phyloP scores from a whole-genome alignment of 192 early-diverging fungal genomes.

The Paraglomus brasilianum region DNA sequence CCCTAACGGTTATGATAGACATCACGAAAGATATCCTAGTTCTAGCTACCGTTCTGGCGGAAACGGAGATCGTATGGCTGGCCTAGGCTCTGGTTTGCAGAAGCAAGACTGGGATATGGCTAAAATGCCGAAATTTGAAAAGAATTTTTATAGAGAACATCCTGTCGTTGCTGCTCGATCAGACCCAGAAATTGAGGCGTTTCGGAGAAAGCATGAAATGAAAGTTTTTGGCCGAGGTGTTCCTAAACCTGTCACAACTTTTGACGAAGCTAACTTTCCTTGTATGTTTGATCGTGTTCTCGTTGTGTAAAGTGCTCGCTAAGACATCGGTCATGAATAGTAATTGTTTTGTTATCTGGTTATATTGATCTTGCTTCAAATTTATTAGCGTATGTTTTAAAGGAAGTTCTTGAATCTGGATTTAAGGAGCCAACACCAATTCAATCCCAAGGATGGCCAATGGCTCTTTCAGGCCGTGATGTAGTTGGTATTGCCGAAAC shows the following conservation, averaged over 20 bases:
- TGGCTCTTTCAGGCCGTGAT: conserved; percentile 94
- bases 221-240: conserved; percentile 79
- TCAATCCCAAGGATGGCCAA: conserved; percentile 98
- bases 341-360: not conserved
- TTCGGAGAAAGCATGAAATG: conserved; percentile 78
- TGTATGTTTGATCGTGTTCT: conserved; percentile 33
- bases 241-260: conserved; percentile 86
- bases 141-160: conserved; percentile 96
- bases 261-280: conserved; percentile 92
- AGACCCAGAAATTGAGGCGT: conserved; percentile 72
- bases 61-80: conserved; percentile 49
- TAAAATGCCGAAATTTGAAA: conserved; percentile 81
- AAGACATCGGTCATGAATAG: no score
- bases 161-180: conserved; percentile 65
- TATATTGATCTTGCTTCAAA: not conserved
- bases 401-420: conserved; percentile 80
- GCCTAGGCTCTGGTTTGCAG: conserved; percentile 56
- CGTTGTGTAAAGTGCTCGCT: not conserved
- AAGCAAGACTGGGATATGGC: conserved; percentile 67
- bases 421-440: conserved; percentile 91
- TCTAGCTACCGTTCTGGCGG: conserved; percentile 41
- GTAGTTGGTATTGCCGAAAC: conserved; percentile 89
- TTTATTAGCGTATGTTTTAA: conserved; percentile 72
- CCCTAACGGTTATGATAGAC: conserved; percentile 45
- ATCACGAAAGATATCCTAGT: conserved; percentile 24